phyloP scores from a whole-genome alignment of 345 rosid species.

The Brassica juncea region DNA sequence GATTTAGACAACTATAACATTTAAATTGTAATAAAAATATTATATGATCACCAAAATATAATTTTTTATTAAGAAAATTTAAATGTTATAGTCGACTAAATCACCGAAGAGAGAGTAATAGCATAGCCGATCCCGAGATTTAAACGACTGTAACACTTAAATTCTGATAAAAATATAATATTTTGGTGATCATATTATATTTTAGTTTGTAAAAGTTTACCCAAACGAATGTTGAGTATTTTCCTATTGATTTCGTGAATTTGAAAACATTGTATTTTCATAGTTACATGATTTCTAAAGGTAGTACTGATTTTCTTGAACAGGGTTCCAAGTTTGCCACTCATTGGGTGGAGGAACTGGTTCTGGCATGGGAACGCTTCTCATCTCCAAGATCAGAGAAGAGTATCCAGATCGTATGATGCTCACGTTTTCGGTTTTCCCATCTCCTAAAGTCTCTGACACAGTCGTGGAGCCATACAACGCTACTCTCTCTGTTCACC shows the following conservation, averaged over 20 bases:
- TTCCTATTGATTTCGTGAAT: neutral
- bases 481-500: constrained; percentile 66
- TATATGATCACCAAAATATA: too few species aligned
- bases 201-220: too few species aligned
- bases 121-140: too few species aligned
- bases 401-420: constrained; percentile 76
- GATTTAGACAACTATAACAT: neutral
- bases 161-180: too few species aligned
- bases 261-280: neutral
- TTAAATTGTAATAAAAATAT: neutral
- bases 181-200: too few species aligned
- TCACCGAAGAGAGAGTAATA: too few species aligned
- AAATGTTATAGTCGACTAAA: too few species aligned
- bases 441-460: constrained; percentile 76
- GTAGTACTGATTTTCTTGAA: neutral
- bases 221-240: too few species aligned
- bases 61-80: too few species aligned
- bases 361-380: constrained; percentile 67
- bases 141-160: too few species aligned
- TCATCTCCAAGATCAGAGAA: constrained; percentile 70
- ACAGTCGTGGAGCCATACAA: constrained; percentile 74
- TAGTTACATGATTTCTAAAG: neutral
- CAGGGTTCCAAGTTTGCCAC: constrained; percentile 70
- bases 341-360: constrained; percentile 71
- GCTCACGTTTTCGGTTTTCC: constrained; percentile 72